Evolutionary conservation across 1,284 basidiomycete species (phyloP).

Genomic region (Irpex lacteus): DNA sequence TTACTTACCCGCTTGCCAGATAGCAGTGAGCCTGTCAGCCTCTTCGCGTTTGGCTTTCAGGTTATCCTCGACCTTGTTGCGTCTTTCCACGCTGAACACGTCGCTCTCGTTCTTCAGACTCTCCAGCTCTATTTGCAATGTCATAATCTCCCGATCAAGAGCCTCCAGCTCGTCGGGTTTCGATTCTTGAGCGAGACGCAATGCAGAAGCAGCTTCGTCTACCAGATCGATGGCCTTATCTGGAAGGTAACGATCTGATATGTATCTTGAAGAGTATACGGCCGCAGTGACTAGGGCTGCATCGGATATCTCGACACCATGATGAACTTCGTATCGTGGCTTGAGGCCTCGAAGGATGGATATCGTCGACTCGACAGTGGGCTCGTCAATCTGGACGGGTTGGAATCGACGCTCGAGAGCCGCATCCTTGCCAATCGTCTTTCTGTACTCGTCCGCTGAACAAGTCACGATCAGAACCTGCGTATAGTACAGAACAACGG

Average conservation of each 20-base stretch:
- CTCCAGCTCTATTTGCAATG: slow-evolving; percentile 88
- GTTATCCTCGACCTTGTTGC: slow-evolving; percentile 63
- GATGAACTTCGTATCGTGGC: slow-evolving; percentile 84
- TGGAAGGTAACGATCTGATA: slow-evolving; percentile 84
- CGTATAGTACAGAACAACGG: neutral
- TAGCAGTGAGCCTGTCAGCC: slow-evolving; percentile 57
- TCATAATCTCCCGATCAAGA: slow-evolving; percentile 82
- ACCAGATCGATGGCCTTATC: slow-evolving; percentile 91
- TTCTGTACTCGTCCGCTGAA: slow-evolving; percentile 84
- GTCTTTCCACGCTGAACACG: slow-evolving; percentile 74
- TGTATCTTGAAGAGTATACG: slow-evolving; percentile 79
- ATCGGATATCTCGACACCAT: slow-evolving; percentile 90
- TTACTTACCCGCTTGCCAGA: slow-evolving; percentile 71
- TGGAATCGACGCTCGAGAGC: slow-evolving; percentile 91
- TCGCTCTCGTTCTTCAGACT: slow-evolving; percentile 89
- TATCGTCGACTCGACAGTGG: slow-evolving; percentile 81
- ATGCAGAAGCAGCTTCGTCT: slow-evolving; percentile 85
- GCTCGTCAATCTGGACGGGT: slow-evolving; percentile 85
- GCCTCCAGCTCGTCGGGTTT: slow-evolving; percentile 86
- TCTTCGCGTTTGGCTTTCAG: slow-evolving; percentile 59
- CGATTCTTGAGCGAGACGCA: slow-evolving; percentile 89
- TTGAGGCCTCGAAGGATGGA: slow-evolving; percentile 90
- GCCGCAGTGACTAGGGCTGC: slow-evolving; percentile 87
- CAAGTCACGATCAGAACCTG: neutral
- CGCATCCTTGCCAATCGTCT: slow-evolving; percentile 90